Conservation (phyloP, 2,329 filamentous ascomycete species). For the Didymella glomerata region DNA sequence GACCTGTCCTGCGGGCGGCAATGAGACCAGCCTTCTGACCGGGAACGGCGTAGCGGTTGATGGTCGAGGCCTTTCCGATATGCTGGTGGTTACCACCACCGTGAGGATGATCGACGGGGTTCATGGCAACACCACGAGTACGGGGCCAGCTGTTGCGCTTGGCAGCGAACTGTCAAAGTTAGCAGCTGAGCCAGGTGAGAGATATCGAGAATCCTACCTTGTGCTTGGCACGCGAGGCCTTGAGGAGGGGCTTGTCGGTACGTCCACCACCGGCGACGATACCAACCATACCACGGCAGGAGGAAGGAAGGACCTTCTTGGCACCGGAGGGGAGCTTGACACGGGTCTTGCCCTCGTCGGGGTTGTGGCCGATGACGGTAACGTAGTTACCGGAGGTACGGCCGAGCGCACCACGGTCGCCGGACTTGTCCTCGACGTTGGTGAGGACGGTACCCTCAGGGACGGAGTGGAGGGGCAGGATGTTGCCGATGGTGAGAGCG, state of each 20-base stretch:
- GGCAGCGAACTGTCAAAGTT: constrained; percentile 77
- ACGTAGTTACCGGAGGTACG: constrained; percentile 99
- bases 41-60: constrained; percentile 95
- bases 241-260: constrained; percentile 99
- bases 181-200: background rate
- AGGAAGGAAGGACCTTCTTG: constrained; percentile 98
- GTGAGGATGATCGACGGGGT: constrained; percentile 93
- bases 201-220: constrained; percentile 60
- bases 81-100: constrained; percentile 98
- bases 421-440: constrained; percentile 99
- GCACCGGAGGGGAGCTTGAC: constrained; percentile 99
- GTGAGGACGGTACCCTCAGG: constrained; percentile 99
- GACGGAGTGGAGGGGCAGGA: constrained; percentile 91
- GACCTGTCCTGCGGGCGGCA: constrained; percentile 98
- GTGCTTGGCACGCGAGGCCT: constrained; percentile 99
- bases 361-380: constrained; percentile 65
- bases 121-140: constrained; percentile 99
- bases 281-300: constrained; percentile 96
- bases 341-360: constrained; percentile 92
- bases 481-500: constrained; percentile 93
- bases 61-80: constrained; percentile 99
- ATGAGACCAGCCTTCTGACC: constrained; percentile 99
- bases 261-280: constrained; percentile 99
- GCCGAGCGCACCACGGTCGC: constrained; percentile 94
- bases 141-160: constrained; percentile 99